Evolutionary conservation across 164 flowering plant genomes (phyloP).

Genomic region (Vitis amurensis): DNA sequence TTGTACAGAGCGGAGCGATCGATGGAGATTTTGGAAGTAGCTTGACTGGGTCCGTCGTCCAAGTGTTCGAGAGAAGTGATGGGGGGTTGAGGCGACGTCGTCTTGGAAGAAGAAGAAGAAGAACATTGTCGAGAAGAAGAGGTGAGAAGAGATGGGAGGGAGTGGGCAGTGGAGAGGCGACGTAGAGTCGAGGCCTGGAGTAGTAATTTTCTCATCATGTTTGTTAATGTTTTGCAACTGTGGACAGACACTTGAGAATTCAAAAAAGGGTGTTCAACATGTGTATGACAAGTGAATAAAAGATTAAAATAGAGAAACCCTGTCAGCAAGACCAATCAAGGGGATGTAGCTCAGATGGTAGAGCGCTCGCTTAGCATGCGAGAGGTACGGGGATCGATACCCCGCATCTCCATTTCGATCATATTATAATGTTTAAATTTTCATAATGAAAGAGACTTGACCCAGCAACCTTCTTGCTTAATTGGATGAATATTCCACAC

Average conservation of each 20-base stretch:
- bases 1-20: conserved; percentile 70
- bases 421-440: no score
- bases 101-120: conserved; percentile 25
- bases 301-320: no score
- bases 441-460: no score
- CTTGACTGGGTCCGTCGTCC: conserved; percentile 20
- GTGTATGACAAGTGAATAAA: no score
- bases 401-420: conserved; percentile 66
- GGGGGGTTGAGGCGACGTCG: conserved; percentile 15
- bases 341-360: conserved; percentile 99
- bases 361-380: conserved; percentile 99
- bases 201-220: conserved; percentile 28
- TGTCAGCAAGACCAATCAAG: conserved; percentile 7
- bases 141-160: conserved; percentile 2
- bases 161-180: conserved; percentile 13
- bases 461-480: no score
- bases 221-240: background rate
- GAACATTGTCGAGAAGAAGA: conserved; percentile 13
- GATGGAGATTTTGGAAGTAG: conserved; percentile 50
- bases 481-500: no score
- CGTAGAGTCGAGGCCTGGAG: conserved; percentile 10
- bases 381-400: conserved; percentile 97
- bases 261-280: no score
- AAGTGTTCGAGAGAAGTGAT: conserved; percentile 31
- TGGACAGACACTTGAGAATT: no score